phyloP scores from a whole-genome alignment of 2,329 filamentous ascomycete genomes.

The Camillea tinctor region DNA sequence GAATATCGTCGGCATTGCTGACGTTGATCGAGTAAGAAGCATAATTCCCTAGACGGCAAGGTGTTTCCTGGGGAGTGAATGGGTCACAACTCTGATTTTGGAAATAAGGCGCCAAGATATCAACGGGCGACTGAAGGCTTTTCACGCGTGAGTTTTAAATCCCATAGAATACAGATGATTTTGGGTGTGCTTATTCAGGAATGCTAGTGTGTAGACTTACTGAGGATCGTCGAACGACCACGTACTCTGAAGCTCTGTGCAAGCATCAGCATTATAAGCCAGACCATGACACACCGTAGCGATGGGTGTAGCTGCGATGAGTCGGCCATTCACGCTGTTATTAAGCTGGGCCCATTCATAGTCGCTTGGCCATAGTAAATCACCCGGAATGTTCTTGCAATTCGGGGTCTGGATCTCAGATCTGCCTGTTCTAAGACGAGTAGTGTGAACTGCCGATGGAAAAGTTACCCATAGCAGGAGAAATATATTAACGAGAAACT shows the following conservation, averaged over 20 bases:
- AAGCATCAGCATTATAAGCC: background rate
- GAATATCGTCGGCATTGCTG: conserved; percentile 14
- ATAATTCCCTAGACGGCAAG: conserved; percentile 6
- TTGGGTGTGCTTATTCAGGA: no score
- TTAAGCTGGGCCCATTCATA: background rate
- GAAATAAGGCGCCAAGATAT: background rate
- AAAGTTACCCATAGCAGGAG: no score
- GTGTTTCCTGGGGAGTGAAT: background rate
- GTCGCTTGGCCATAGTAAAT: conserved; percentile 1
- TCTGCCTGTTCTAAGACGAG: no score
- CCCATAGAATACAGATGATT: no score
- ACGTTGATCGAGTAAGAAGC: conserved; percentile 27
- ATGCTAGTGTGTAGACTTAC: no score
- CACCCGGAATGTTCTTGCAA: conserved; percentile 6
- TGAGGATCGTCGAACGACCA: conserved; percentile 4
- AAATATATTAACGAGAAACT: no score
- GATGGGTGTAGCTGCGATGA: background rate
- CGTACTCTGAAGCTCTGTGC: background rate
- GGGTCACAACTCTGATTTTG: conserved; percentile 5
- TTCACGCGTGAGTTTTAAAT: background rate
- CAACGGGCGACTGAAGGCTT: background rate
- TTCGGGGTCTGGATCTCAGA: no score
- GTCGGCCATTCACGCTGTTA: background rate
- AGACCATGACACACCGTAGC: background rate
- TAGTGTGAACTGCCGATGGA: no score